Percentiles rank a stretch among this genome's conserved stretches.
Evolutionary conservation across 495 filamentous ascomycete species (phyloP).

Genomic region (Darksidea phi): DNA sequence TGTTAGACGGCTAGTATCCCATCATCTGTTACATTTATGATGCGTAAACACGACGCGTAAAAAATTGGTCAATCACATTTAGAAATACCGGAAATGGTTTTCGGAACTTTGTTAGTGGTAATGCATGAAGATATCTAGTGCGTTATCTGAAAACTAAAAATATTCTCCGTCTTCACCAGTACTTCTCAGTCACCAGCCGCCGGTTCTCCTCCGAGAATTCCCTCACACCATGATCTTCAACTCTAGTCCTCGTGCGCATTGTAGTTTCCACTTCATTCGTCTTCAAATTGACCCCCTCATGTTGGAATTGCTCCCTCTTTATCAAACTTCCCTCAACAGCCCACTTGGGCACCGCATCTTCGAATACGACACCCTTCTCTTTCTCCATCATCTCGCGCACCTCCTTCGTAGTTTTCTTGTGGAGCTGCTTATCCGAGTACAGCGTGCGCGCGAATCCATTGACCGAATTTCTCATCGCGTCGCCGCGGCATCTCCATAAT

Average conservation of each 20-base stretch:
- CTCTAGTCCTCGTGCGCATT: conserved; percentile 16
- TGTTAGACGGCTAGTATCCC: too few relatives aligned
- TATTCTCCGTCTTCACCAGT: conserved; percentile 4
- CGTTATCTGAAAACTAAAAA: too few relatives aligned
- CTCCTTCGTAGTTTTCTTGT: conserved; percentile 20
- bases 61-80: too few relatives aligned
- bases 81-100: too few relatives aligned
- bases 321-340: conserved; percentile 23
- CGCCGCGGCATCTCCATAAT: conserved; percentile 22
- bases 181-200: conserved; percentile 8
- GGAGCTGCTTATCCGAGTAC: conserved; percentile 11
- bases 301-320: conserved; percentile 25
- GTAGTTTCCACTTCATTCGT: conserved; percentile 13
- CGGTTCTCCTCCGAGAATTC: conserved; percentile 20
- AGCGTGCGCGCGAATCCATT: conserved; percentile 22
- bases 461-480: conserved; percentile 23
- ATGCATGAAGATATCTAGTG: too few relatives aligned
- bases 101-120: too few relatives aligned
- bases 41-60: too few relatives aligned
- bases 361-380: conserved; percentile 5
- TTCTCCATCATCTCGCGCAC: conserved; percentile 22
- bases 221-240: conserved; percentile 12
- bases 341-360: conserved; percentile 24
- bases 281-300: conserved; percentile 24
- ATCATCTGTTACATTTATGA: too few relatives aligned